phyloP scores from a whole-genome alignment of 2,329 filamentous ascomycete species.

The Colletotrichum coccodes region DNA sequence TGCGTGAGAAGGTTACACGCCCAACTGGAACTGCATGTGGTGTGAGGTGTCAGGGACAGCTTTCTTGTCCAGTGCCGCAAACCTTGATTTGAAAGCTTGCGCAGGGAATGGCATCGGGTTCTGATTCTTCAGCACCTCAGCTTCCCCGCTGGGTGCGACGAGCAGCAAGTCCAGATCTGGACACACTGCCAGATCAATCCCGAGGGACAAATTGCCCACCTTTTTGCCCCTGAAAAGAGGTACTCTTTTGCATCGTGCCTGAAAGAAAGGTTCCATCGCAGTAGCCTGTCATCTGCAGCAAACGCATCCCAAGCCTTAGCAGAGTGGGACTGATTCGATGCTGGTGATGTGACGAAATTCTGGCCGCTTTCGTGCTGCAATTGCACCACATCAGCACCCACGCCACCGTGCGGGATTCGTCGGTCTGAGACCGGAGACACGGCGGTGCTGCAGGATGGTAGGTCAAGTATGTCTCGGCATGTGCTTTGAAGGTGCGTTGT shows the following conservation, averaged over 20 bases:
- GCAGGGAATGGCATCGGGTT: neutral
- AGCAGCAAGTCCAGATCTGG: neutral
- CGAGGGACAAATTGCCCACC: neutral
- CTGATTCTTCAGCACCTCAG: neutral
- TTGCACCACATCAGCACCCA: constrained; percentile 16
- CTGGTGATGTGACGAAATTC: constrained; percentile 25
- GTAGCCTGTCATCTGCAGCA: constrained; percentile 24
- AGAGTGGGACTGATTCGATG: constrained; percentile 15
- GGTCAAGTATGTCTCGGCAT: constrained; percentile 18
- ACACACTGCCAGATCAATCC: neutral
- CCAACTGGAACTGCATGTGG: neutral
- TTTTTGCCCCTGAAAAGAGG: constrained; percentile 7
- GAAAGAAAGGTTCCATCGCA: constrained; percentile 9
- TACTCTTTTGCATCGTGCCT: constrained; percentile 11
- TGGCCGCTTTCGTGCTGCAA: constrained; percentile 28
- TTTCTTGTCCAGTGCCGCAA: neutral
- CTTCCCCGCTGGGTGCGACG: constrained; percentile 6
- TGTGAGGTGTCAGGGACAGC: neutral
- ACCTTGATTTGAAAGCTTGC: neutral
- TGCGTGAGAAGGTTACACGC: neutral
- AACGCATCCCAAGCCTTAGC: constrained; percentile 2
- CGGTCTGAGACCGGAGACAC: constrained; percentile 17
- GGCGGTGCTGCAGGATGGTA: constrained; percentile 12
- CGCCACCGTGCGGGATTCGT: constrained; percentile 19
- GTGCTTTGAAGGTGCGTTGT: neutral